These are phyloP conservation scores for Colletotrichum siamense DNA, from an alignment of 2,329 filamentous ascomycete genomes.

Conservation along the genomic window DNA sequence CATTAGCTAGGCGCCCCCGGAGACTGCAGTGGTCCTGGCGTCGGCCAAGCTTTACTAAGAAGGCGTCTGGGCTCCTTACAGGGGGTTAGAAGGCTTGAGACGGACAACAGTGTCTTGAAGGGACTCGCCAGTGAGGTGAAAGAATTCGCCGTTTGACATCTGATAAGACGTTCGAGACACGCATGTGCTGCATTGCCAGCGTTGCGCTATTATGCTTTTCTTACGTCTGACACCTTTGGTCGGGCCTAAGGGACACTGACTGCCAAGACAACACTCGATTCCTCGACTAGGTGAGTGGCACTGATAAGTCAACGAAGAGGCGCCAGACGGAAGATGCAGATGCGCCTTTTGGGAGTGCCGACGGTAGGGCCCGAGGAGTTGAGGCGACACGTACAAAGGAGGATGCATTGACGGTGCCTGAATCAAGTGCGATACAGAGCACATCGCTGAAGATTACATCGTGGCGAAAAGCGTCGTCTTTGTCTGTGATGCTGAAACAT, in stretches of 20 bases:
- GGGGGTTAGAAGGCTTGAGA: conserved; percentile 4
- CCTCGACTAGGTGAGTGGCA: conserved; percentile 1
- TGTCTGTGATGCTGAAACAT: conserved; percentile 21
- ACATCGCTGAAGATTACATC: neutral
- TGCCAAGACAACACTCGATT: neutral
- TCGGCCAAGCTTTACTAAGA: conserved; percentile 4
- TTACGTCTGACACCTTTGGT: neutral
- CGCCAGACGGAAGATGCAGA: neutral
- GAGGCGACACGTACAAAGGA: neutral
- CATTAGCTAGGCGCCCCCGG: neutral
- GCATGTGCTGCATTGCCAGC: neutral
- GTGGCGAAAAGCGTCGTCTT: conserved; percentile 22
- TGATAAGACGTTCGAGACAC: conserved; percentile 10
- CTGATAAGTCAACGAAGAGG: neutral
- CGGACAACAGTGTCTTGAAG: neutral
- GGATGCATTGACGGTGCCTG: conserved; percentile 4
- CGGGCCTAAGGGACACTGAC: neutral
- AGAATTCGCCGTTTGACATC: neutral
- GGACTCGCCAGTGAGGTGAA: neutral
- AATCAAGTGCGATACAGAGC: neutral
- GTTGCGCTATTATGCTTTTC: neutral
- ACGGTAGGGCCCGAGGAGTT: neutral
- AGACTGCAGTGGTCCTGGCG: neutral
- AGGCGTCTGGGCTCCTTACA: neutral
- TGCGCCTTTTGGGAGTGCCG: neutral